Evolutionary conservation across 2,329 filamentous ascomycete genomes (phyloP).

Genomic region (Ambrosiella beaveri): DNA sequence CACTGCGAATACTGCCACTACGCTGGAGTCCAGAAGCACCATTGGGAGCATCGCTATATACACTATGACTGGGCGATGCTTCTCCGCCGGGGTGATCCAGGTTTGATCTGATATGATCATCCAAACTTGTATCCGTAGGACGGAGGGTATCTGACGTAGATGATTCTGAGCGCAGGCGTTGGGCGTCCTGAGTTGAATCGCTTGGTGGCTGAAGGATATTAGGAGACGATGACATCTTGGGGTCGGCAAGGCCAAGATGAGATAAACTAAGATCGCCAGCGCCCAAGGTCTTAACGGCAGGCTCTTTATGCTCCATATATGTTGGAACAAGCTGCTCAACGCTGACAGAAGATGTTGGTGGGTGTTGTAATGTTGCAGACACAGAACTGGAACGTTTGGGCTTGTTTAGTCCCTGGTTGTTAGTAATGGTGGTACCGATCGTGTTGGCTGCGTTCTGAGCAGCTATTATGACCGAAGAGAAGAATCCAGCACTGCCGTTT

Average conservation of each 20-base stretch:
- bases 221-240: slow-evolving; percentile 13
- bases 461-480: slow-evolving; percentile 81
- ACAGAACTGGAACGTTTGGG: slow-evolving; percentile 21
- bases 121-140: slow-evolving; percentile 18
- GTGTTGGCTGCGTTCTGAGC: slow-evolving; percentile 80
- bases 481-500: slow-evolving; percentile 51
- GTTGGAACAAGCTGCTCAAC: slow-evolving; percentile 5
- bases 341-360: slow-evolving; percentile 2
- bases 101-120: slow-evolving; percentile 20
- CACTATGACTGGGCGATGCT: background rate
- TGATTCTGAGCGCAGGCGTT: slow-evolving; percentile 37
- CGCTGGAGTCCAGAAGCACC: slow-evolving; percentile 33
- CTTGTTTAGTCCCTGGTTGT: slow-evolving; percentile 25
- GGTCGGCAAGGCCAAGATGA: slow-evolving; percentile 62
- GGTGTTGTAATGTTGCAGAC: slow-evolving; percentile 23
- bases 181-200: slow-evolving; percentile 8
- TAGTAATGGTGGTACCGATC: slow-evolving; percentile 57
- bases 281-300: slow-evolving; percentile 76
- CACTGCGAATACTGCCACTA: slow-evolving; percentile 50
- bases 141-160: slow-evolving; percentile 32
- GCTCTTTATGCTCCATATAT: slow-evolving; percentile 41
- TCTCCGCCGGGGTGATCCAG: background rate
- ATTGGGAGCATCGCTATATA: background rate
- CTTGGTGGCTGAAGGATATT: background rate
- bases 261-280: slow-evolving; percentile 77